Evolutionary conservation across 1,284 basidiomycete genomes (phyloP), one percentile per base, ranked within the genome.

Genomic region (Anthracocystis panici-leucophaei): DNA sequence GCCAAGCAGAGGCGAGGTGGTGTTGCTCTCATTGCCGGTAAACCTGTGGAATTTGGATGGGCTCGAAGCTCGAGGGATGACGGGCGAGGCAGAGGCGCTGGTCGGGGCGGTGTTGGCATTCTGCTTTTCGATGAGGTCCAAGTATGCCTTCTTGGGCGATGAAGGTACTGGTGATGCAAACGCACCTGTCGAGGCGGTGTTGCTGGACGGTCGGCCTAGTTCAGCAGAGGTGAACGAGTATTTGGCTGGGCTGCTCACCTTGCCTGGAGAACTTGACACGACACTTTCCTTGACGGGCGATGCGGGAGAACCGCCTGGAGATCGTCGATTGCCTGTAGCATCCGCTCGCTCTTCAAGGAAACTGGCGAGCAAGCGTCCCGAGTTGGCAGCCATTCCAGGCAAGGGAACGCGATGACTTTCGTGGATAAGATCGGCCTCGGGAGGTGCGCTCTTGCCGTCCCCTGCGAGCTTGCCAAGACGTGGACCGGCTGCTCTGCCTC

Each of bases 401-500:
- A 82, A 56, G 9, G 65, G 63, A n/a, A 71, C 63, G 29, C 74
- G 68, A 12, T 64, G 61, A 31, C 49, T 70, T 25, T 79, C 71
- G 54, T 82, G 78, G 27, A 80, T 78, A 21, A 80, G 57, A 8
- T 65, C 64, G 12, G 79, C 81, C 60, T 83, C 80, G 3, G 79
- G 78, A 33, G 79, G 71, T 9, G 81, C 75, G 33, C 73, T 78
- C 53, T 80, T 75, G 27, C 82, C 83, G 41, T 84, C 82, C 29
- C 81, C 82, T 25, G 66, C 54, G 1, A 84, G 68, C 57, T 82
- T 81, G 20, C 82, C 82, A 8, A 85, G 74, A 18, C 82, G 75
- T 3, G 83, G 80, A 27, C 81, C 79, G 1, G 78, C 60, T n/a
- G 81, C 75, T 50, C 67, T 82, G 31, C 83, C 83, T 33, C 83